Evolutionary conservation across 768 basidiomycete species (phyloP).

Genomic region (Mycena kentingensis): DNA sequence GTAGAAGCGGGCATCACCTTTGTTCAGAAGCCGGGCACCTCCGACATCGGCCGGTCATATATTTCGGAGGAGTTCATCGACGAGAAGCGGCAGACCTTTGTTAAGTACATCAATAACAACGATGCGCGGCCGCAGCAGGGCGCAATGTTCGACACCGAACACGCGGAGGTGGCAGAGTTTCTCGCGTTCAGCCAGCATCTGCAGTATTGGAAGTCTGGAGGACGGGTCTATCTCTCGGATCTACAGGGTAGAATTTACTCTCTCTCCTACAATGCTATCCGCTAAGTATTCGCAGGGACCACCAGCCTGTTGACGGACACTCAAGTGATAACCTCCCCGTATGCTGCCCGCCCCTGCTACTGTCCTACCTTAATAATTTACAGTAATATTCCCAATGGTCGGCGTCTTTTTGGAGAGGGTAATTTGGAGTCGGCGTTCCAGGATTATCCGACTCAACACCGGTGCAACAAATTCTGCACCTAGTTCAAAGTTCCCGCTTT

Average conservation of each 20-base stretch:
- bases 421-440: background rate
- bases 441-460: background rate
- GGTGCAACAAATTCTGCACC: background rate
- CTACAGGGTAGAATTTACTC: conserved; percentile 15
- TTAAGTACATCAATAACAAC: background rate
- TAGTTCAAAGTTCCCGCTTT: background rate
- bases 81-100: background rate
- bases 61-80: background rate
- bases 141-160: background rate
- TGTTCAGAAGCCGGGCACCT: background rate
- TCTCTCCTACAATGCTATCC: background rate
- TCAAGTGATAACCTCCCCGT: conserved; percentile 3
- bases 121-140: background rate
- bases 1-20: background rate
- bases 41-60: background rate
- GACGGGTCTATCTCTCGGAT: conserved; percentile 20
- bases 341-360: background rate
- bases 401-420: background rate
- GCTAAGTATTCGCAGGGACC: background rate
- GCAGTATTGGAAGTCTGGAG: conserved; percentile 17
- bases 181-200: conserved; percentile 22
- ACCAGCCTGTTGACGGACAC: background rate
- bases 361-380: background rate
- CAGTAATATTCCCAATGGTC: background rate
- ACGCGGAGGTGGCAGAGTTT: conserved; percentile 9